Evolutionary conservation across 352 stramenopile species (phyloP).

Genomic region (Globisporangium nodosum): DNA sequence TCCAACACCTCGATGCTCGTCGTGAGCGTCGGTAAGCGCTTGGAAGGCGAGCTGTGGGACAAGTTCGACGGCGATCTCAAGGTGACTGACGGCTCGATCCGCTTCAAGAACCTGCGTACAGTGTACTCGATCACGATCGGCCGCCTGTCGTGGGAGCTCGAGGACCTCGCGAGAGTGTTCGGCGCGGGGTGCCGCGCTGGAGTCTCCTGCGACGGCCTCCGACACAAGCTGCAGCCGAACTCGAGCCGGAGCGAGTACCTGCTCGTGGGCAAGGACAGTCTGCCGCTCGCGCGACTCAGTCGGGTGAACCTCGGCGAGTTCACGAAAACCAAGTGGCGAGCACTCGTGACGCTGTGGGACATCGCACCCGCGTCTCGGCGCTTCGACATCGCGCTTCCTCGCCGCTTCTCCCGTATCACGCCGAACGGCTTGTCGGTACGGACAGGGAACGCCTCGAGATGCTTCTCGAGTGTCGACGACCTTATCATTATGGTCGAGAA

Average conservation of each 20-base stretch:
- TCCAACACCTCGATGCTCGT: slow-evolving; percentile 15
- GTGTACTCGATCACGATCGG: slow-evolving; percentile 10
- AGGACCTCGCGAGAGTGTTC: slow-evolving; percentile 2
- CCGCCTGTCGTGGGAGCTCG: slow-evolving; percentile 1
- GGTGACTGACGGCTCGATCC: background rate
- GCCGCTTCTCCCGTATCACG: background rate
- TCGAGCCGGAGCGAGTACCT: slow-evolving; percentile 1
- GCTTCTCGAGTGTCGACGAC: slow-evolving; percentile 6
- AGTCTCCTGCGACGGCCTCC: background rate
- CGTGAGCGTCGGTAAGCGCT: background rate
- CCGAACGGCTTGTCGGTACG: background rate
- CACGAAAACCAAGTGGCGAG: slow-evolving; percentile 7
- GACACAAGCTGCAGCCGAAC: slow-evolving; percentile 5
- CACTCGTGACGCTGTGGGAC: slow-evolving; percentile 1
- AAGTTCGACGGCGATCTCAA: background rate
- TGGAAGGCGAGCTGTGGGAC: slow-evolving; percentile 3
- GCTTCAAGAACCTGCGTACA: slow-evolving; percentile 1
- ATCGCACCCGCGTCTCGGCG: background rate
- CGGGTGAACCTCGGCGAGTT: slow-evolving; percentile 5
- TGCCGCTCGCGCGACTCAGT: slow-evolving; percentile 1
- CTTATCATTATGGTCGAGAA: slow-evolving; percentile 14
- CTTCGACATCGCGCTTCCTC: slow-evolving; percentile 9
- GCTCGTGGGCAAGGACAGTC: background rate
- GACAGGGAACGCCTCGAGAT: background rate
- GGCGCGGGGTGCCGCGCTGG: background rate